Evolutionary conservation across 2,329 filamentous ascomycete genomes (phyloP).

Genomic region (Aspergillus flavus): DNA sequence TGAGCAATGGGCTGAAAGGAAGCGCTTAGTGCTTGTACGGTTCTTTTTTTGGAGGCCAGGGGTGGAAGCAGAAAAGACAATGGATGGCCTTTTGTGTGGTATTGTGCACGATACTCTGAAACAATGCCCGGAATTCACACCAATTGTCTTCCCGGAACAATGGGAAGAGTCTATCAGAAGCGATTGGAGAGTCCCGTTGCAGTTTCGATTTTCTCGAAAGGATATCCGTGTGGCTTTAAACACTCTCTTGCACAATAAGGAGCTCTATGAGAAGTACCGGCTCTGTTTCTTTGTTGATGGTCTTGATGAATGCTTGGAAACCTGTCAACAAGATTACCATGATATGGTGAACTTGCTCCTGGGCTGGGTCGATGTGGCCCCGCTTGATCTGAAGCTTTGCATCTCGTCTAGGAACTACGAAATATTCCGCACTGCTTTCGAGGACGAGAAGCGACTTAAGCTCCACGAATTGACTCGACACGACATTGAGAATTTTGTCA

Average conservation of each 20-base stretch:
- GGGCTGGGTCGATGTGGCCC: neutral
- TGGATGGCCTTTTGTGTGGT: conserved; percentile 43
- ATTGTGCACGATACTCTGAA: conserved; percentile 41
- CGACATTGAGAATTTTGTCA: neutral
- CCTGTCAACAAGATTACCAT: conserved; percentile 14
- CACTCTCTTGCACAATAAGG: neutral
- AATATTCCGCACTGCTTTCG: neutral
- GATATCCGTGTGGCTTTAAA: neutral
- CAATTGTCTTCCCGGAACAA: conserved; percentile 14
- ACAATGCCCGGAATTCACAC: conserved; percentile 33
- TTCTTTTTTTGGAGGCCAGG: conserved; percentile 50
- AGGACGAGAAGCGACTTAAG: neutral
- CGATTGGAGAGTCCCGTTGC: neutral
- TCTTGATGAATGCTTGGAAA: conserved; percentile 20
- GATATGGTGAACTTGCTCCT: neutral
- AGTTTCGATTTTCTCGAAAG: neutral
- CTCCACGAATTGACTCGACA: neutral
- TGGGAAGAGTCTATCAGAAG: conserved; percentile 9
- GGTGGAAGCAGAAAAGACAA: conserved; percentile 42
- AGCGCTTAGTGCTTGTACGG: conserved; percentile 32
- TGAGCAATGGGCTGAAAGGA: conserved; percentile 35
- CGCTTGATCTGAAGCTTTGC: neutral
- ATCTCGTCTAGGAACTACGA: neutral
- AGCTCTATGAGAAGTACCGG: neutral
- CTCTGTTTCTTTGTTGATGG: conserved; percentile 26